Conservation (phyloP, 2,329 filamentous ascomycete genomes). For the Colletotrichum simmondsii region DNA sequence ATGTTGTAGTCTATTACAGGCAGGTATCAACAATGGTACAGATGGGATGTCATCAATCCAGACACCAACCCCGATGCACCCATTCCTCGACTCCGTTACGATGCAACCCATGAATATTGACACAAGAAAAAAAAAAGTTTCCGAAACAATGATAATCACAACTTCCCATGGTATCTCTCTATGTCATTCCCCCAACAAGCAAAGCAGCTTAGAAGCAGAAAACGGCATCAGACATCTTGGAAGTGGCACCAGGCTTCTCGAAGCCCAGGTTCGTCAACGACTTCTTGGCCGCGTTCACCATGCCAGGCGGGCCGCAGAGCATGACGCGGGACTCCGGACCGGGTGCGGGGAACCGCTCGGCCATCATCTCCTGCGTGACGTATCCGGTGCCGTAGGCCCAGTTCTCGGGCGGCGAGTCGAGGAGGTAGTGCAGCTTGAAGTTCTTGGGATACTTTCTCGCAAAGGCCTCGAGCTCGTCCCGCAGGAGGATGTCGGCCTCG, state of each 20-base stretch:
- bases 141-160: background rate
- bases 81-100: slow-evolving; percentile 17
- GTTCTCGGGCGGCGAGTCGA: slow-evolving; percentile 56
- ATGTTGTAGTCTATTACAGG: slow-evolving; percentile 24
- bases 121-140: background rate
- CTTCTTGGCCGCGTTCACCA: slow-evolving; percentile 68
- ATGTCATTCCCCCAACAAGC: background rate
- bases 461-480: slow-evolving; percentile 65
- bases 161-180: background rate
- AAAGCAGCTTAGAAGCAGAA: slow-evolving; percentile 58
- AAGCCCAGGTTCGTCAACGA: slow-evolving; percentile 60
- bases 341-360: slow-evolving; percentile 57
- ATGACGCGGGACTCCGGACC: slow-evolving; percentile 61
- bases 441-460: slow-evolving; percentile 62
- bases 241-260: slow-evolving; percentile 57
- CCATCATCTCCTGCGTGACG: slow-evolving; percentile 62
- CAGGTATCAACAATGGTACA: slow-evolving; percentile 29
- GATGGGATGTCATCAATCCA: slow-evolving; percentile 15
- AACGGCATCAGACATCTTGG: slow-evolving; percentile 65
- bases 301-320: slow-evolving; percentile 70
- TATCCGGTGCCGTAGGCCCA: slow-evolving; percentile 63
- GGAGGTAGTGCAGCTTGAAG: slow-evolving; percentile 65
- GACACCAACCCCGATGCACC: slow-evolving; percentile 25
- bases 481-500: slow-evolving; percentile 69
- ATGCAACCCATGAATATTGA: slow-evolving; percentile 16